These are phyloP conservation scores for Rosa multiflora DNA, from an alignment of 306 rosid genomes.

Conservation along the genomic window DNA sequence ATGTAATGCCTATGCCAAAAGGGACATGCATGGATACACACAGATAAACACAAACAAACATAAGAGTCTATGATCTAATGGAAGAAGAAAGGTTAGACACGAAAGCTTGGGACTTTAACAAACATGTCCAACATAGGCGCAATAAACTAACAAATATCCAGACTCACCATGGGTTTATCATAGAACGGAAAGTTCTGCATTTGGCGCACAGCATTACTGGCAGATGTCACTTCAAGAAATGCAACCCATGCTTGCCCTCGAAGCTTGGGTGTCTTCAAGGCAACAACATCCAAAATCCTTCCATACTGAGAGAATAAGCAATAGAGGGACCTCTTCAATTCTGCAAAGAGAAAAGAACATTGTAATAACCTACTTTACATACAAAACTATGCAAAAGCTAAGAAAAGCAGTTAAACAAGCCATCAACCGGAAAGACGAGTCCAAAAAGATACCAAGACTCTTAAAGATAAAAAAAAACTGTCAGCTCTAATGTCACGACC, in stretches of 20 bases:
- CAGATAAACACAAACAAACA: not conserved
- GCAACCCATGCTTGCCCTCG: conserved; percentile 99
- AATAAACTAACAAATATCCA: conserved; percentile 21
- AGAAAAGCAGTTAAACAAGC: not conserved
- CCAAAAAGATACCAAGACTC: conserved; percentile 1
- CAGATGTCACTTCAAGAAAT: conserved; percentile 92
- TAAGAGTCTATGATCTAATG: not conserved
- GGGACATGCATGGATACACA: not conserved
- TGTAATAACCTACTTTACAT: not conserved
- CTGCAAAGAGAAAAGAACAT: conserved; percentile 37
- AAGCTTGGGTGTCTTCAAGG: conserved; percentile 86
- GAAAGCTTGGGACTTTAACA: not conserved
- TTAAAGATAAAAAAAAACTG: not conserved
- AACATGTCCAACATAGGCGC: conserved; percentile 13
- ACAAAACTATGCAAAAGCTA: not conserved
- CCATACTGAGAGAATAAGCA: conserved; percentile 97
- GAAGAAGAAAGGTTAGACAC: not conserved
- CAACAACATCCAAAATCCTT: conserved; percentile 88
- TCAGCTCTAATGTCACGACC: not conserved
- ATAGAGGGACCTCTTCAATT: conserved; percentile 90
- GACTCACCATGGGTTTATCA: conserved; percentile 95
- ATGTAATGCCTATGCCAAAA: not conserved
- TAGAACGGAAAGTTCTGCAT: conserved; percentile 98
- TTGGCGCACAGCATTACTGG: conserved; percentile 97
- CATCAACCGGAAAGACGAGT: not conserved